Percentiles rank a stretch among this genome's conserved stretches.
Evolutionary conservation across 306 rosid species (phyloP).

Genomic region (Castanea sativa): DNA sequence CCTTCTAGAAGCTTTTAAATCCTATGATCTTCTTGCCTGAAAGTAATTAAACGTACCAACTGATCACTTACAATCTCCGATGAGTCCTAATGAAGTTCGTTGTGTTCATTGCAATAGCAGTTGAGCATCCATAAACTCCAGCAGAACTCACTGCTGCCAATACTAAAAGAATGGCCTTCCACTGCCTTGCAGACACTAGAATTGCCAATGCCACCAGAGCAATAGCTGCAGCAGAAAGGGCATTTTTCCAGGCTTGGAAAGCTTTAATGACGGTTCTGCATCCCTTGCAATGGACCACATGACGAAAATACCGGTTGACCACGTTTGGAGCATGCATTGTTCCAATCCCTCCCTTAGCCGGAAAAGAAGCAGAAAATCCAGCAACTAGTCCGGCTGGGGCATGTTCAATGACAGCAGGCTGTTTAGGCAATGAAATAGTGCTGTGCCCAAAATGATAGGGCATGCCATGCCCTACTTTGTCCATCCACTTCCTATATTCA

Average conservation of each 20-base stretch:
- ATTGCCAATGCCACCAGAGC: conserved; percentile 55
- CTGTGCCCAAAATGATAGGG: conserved; percentile 93
- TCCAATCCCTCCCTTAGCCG: conserved; percentile 87
- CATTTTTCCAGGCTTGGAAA: conserved; percentile 69
- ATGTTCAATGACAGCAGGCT: conserved; percentile 90
- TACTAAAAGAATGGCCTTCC: conserved; percentile 64
- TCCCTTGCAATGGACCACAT: conserved; percentile 76
- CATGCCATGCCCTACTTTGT: conserved; percentile 97
- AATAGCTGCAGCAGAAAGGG: conserved; percentile 51
- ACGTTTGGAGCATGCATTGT: conserved; percentile 77
- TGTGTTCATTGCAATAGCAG: conserved; percentile 68
- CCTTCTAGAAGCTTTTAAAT: neutral
- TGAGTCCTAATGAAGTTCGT: conserved; percentile 85
- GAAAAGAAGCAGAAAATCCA: conserved; percentile 65
- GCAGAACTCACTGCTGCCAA: conserved; percentile 54
- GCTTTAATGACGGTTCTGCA: conserved; percentile 74
- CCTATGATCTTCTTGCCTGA: neutral
- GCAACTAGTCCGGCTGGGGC: conserved; percentile 91
- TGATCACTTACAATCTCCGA: conserved; percentile 62
- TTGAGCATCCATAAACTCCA: conserved; percentile 72
- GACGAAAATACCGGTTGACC: conserved; percentile 83
- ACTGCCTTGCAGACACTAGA: conserved; percentile 67
- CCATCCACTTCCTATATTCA: conserved; percentile 96
- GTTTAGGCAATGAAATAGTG: conserved; percentile 74
- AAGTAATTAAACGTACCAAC: neutral